These are phyloP conservation scores for Colletotrichum siamense DNA, from an alignment of 2,329 filamentous ascomycete genomes.

Conservation along the genomic window DNA sequence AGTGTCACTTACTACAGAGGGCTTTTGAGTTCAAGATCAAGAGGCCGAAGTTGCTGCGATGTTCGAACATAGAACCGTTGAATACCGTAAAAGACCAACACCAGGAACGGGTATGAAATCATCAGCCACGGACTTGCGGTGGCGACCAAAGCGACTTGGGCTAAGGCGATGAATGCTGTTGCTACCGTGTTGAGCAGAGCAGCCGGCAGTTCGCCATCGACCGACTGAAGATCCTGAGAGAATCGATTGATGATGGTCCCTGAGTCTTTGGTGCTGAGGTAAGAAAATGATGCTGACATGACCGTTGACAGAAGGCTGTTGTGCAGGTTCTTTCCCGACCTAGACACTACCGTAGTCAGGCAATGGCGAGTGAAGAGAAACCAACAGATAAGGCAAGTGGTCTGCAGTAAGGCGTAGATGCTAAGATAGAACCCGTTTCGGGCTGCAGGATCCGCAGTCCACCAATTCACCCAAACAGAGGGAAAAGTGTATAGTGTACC, in stretches of 20 bases:
- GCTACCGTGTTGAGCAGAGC: constrained; percentile 34
- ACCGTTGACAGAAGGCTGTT: constrained; percentile 34
- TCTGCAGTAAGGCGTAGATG: constrained; percentile 30
- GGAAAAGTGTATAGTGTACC: constrained; percentile 34
- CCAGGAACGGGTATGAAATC: constrained; percentile 32
- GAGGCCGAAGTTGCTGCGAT: constrained; percentile 63
- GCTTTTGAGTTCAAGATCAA: constrained; percentile 48
- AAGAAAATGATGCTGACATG: constrained; percentile 41
- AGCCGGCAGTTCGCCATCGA: constrained; percentile 43
- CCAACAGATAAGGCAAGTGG: constrained; percentile 21
- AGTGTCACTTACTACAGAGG: constrained; percentile 54
- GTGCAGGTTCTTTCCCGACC: constrained; percentile 37
- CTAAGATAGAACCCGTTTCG: constrained; percentile 32
- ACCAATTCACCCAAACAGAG: constrained; percentile 45
- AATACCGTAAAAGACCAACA: background rate
- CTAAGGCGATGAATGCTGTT: constrained; percentile 34
- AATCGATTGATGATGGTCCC: constrained; percentile 49
- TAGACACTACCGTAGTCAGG: constrained; percentile 27
- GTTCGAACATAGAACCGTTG: constrained; percentile 66
- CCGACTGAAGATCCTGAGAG: constrained; percentile 48
- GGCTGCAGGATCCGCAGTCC: constrained; percentile 36
- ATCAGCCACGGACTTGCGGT: constrained; percentile 47
- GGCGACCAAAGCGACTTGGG: constrained; percentile 52
- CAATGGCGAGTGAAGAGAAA: constrained; percentile 1
- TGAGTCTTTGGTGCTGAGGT: constrained; percentile 46